These are phyloP conservation scores for Cryphonectria nitschkei DNA, from an alignment of 2,329 filamentous ascomycete species.

Conservation along the genomic window DNA sequence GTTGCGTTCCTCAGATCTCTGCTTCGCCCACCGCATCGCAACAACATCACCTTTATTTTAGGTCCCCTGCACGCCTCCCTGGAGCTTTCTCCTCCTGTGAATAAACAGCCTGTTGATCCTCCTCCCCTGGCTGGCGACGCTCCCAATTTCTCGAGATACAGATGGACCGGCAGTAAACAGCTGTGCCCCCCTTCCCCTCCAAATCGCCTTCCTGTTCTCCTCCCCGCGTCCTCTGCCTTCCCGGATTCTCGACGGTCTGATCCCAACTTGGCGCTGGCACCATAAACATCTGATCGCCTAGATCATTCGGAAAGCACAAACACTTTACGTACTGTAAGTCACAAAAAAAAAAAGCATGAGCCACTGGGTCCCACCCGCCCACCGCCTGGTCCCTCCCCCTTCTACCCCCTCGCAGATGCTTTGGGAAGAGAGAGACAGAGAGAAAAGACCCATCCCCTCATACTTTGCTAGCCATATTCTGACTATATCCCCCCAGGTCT, in stretches of 20 bases:
- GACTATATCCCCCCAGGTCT: neutral
- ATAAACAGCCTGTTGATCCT: neutral
- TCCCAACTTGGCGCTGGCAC: conserved; percentile 4
- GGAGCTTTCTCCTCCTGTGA: neutral
- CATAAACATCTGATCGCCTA: neutral
- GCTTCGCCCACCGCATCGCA: neutral
- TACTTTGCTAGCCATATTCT: conserved; percentile 4
- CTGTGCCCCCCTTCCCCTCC: neutral
- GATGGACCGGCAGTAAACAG: conserved; percentile 10
- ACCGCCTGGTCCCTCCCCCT: neutral
- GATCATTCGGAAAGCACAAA: neutral
- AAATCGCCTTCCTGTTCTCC: neutral
- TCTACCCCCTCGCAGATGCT: neutral
- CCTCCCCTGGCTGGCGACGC: neutral
- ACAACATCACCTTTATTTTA: neutral
- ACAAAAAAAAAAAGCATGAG: neutral
- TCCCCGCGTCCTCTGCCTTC: neutral
- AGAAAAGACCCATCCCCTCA: neutral
- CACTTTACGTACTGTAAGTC: neutral
- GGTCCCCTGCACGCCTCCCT: neutral
- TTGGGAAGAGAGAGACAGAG: neutral
- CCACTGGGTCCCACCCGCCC: neutral
- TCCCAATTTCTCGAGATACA: conserved; percentile 4
- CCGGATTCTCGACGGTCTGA: neutral
- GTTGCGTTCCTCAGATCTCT: neutral